A percentile compares a stretch with the other conserved stretches of the same genome.
Evolutionary conservation across 306 rosid genomes (phyloP).

Genomic region (Fagus crenata): DNA sequence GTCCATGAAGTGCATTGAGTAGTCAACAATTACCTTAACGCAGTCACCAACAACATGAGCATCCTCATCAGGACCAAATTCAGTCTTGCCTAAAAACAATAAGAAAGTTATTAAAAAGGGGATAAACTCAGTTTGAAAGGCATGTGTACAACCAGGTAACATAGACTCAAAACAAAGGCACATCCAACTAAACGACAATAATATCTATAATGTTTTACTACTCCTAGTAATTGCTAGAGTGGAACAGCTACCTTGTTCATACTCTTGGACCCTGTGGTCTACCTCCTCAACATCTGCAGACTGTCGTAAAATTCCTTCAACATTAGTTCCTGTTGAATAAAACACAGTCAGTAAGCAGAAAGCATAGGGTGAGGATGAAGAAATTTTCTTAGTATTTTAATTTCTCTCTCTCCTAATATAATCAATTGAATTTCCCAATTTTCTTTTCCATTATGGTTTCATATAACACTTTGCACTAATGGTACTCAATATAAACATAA

Average conservation of each 20-base stretch:
- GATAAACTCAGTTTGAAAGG: constrained; percentile 23
- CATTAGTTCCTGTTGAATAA: constrained; percentile 57
- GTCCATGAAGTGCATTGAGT: neutral
- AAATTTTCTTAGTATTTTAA: constrained; percentile 3
- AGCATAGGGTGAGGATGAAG: constrained; percentile 3
- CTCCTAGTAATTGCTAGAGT: neutral
- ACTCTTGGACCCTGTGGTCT: constrained; percentile 91
- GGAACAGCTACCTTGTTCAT: constrained; percentile 77
- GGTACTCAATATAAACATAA: neutral
- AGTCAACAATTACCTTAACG: constrained; percentile 67
- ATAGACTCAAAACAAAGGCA: constrained; percentile 13
- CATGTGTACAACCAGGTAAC: constrained; percentile 5
- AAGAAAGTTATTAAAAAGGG: constrained; percentile 25
- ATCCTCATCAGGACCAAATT: constrained; percentile 82
- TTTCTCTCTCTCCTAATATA: constrained; percentile 1
- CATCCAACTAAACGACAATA: constrained; percentile 13
- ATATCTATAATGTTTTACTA: neutral
- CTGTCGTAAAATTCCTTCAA: constrained; percentile 94
- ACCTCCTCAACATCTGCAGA: constrained; percentile 99
- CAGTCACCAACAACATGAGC: constrained; percentile 99
- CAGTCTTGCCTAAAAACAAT: constrained; percentile 70
- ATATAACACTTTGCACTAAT: neutral
- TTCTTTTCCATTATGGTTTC: constrained; percentile 9
- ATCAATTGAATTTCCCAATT: constrained; percentile 13
- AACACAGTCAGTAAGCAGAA: constrained; percentile 19